Evolutionary conservation across 768 basidiomycete species (phyloP), one percentile per base, ranked within the genome.

Genomic region (Podaxis sp.): DNA sequence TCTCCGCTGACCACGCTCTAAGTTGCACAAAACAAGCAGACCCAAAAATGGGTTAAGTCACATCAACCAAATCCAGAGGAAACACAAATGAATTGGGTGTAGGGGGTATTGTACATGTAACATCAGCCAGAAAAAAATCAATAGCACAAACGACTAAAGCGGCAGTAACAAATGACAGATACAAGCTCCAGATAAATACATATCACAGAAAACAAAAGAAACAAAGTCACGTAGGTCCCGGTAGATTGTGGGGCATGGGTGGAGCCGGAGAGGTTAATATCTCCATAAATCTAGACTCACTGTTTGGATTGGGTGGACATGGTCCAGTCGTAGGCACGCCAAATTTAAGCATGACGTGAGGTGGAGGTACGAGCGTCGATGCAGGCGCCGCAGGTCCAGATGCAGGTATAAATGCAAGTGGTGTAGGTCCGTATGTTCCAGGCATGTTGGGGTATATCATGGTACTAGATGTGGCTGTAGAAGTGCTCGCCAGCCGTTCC

Each of bases 271-370:
- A 61, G 15, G 60, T 61, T n/a, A 61, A 37, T 15, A 61, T 61
- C 53, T 61, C 60, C 33, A 55, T 13, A 19, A 61, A 61, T 46
- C 54, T 61, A 15, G 60, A 61, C 25, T 47, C 60, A 54, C 52
- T 55, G 22, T 43, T 61, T 4, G 60, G 53, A 36, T 55, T 47
- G 6, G 60, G 60, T 4, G 60, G 60, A 25, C 25, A 36, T 13
- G 53, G 41, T 36, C 27, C 52, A 61, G n/a, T 47, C 33, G 19
- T 40, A 25, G 58, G 33, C 29, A 47, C 41, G n/a, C 53, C 60
- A 33, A 38, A 38, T 17, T 55, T 43, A 33, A 55, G 4, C 41
- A 46, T 55, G 29, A 41, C 43, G 19, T 46, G 22, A 19, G 43
- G 13, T 54, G 33, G 29, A 11, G 52, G 59, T 24, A 40, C 25